phyloP scores from a whole-genome alignment of 345 rosid genomes.

The Camelina laxa region DNA sequence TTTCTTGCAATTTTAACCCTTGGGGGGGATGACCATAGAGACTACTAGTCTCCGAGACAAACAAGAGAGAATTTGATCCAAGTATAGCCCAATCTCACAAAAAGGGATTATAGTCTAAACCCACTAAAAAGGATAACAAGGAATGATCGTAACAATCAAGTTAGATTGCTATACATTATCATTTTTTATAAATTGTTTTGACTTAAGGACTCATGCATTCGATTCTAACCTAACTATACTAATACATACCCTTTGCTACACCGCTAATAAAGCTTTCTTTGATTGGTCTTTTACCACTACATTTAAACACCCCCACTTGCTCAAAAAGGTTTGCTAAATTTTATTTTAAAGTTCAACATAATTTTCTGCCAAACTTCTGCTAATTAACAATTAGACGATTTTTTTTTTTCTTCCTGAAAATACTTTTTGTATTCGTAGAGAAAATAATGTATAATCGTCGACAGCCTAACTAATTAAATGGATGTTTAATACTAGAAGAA shows the following conservation, averaged over 20 bases:
- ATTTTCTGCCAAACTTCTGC: too few relatives aligned
- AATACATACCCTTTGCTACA: background rate
- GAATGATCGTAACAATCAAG: background rate
- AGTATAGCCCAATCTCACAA: background rate
- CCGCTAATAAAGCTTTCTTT: background rate
- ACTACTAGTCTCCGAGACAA: too few relatives aligned
- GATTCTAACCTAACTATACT: background rate
- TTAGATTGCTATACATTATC: too few relatives aligned
- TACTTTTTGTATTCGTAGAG: too few relatives aligned
- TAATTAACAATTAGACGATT: background rate
- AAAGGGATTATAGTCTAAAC: background rate
- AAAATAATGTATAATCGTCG: background rate
- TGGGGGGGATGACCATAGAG: too few relatives aligned
- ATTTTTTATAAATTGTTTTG: background rate
- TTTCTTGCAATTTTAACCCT: too few relatives aligned
- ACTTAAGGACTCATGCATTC: background rate
- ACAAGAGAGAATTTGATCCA: too few relatives aligned
- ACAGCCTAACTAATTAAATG: background rate
- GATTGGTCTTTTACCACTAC: too few relatives aligned
- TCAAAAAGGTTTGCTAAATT: background rate
- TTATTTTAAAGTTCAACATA: background rate
- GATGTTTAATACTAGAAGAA: background rate
- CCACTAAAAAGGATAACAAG: too few relatives aligned
- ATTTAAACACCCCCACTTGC: too few relatives aligned
- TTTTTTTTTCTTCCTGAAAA: background rate